Percentiles rank a stretch among this genome's conserved stretches.
These are phyloP conservation scores for Hansenula sp. DNA, from an alignment of 1,139 yeast genomes.

Conservation along the genomic window DNA sequence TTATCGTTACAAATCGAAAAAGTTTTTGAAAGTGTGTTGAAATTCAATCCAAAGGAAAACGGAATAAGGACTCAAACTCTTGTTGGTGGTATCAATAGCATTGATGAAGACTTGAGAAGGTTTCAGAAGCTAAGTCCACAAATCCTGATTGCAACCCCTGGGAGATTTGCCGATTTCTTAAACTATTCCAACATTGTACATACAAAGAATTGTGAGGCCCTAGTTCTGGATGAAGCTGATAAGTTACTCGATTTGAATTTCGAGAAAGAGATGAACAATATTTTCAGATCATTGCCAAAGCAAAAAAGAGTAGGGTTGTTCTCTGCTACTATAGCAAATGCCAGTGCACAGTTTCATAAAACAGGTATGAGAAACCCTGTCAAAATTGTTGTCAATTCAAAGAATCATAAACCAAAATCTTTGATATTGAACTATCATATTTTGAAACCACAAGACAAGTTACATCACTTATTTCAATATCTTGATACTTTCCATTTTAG, in stretches of 20 bases:
- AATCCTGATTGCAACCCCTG: slow-evolving; percentile 89
- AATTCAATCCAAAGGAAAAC: slow-evolving; percentile 51
- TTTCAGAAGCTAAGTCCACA: slow-evolving; percentile 60
- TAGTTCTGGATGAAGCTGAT: slow-evolving; percentile 92
- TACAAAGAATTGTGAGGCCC: slow-evolving; percentile 61
- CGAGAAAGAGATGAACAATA: slow-evolving; percentile 61
- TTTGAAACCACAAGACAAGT: slow-evolving; percentile 56
- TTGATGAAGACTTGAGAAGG: slow-evolving; percentile 68
- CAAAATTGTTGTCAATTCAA: slow-evolving; percentile 67
- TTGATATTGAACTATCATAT: slow-evolving; percentile 61
- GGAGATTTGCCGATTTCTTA: slow-evolving; percentile 76
- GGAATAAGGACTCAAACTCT: slow-evolving; percentile 63
- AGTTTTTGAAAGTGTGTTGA: slow-evolving; percentile 60
- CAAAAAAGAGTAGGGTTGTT: slow-evolving; percentile 93
- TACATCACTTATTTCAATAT: slow-evolving; percentile 54
- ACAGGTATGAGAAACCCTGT: slow-evolving; percentile 92
- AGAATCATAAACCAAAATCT: slow-evolving; percentile 51
- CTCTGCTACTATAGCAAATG: slow-evolving; percentile 86
- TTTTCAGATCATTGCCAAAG: slow-evolving; percentile 69
- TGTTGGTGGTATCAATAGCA: slow-evolving; percentile 72
- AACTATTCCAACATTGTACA: slow-evolving; percentile 40
- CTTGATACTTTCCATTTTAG: slow-evolving; percentile 54
- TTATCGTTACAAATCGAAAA: slow-evolving; percentile 76
- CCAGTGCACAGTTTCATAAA: slow-evolving; percentile 64
- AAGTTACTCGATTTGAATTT: slow-evolving; percentile 79